Evolutionary conservation across 345 rosid genomes (phyloP), one percentile per base, ranked within the genome.

Genomic region (Acer yangbiense): DNA sequence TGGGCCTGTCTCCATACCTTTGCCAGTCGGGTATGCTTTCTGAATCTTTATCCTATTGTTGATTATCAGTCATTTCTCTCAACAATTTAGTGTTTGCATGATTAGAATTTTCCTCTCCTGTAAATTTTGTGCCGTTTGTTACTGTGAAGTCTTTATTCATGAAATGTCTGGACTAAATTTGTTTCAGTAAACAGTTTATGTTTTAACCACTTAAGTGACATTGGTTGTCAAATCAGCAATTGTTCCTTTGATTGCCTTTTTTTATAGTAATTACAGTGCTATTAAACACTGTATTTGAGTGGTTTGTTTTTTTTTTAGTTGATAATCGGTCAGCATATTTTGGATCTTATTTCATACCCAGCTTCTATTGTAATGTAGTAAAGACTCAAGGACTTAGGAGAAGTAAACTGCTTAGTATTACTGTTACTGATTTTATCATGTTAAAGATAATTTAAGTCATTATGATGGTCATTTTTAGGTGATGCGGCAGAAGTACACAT

Each of bases 11-110:
- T 83, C 90, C 3, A 69, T 90, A 27, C 88, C 90, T n/a, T 81
- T 90, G 78, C 95, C 93, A 65, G 81, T 83, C 0, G 95, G 95
- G 90, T 91, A 84, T 76, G 86, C 29, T 70, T 72, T 69, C 35
- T 43, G 35, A 46, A 12, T 69, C 64, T 81, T 9, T 67, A 23
- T 54, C 11, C 14, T 29, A 43, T 69, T 23, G 6, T 41, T 64
- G 41, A 14, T 55, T 55, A 9, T 18, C 46, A 1, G 65, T 55
- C 0, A 2, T 27, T 55, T 16, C 35, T 63, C 4, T 63, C 2
- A 6, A 7, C 20, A 18, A 32, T 2, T 32, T 32, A 32, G 35
- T 32, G 35, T 32, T 32, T 69, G 7, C 35, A 54, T 55, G 4
- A 17, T 1, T n/a, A 54, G 46, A 29, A 32, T 61, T 21, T n/a